These are phyloP conservation scores for Colletotrichum nymphaeae DNA, from an alignment of 2,329 filamentous ascomycete species.

Conservation along the genomic window DNA sequence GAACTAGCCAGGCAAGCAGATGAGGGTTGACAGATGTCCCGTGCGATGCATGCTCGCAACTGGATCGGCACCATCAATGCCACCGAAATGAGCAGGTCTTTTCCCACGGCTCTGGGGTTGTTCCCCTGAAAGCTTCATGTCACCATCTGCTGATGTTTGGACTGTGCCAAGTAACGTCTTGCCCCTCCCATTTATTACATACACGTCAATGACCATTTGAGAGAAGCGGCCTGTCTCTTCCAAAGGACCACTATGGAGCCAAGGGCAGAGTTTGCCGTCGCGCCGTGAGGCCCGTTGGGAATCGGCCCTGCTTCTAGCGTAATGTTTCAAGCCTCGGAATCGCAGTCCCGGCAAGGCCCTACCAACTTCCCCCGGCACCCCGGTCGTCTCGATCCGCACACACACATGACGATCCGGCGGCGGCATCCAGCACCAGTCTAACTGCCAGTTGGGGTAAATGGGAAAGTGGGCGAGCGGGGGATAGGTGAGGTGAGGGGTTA, in stretches of 20 bases:
- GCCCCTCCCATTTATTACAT: not conserved
- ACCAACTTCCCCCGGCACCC: not conserved
- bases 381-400: not conserved
- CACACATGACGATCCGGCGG: not conserved
- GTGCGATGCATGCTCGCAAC: not conserved
- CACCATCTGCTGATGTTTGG: not conserved
- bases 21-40: slow-evolving; percentile 1
- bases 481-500: not conserved
- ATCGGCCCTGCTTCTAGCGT: not conserved
- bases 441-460: slow-evolving; percentile 3
- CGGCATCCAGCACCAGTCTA: not conserved
- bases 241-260: not conserved
- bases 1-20: not conserved
- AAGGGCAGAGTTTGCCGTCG: not conserved
- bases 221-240: not conserved
- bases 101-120: not conserved
- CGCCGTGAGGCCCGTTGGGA: not conserved
- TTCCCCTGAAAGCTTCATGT: not conserved
- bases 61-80: not conserved
- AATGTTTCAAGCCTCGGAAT: slow-evolving; percentile 3
- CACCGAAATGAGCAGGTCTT: not conserved
- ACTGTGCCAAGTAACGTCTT: not conserved
- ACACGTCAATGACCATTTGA: not conserved
- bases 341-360: not conserved
- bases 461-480: not conserved